These are phyloP conservation scores for Lasiosphaeria miniovina DNA, from an alignment of 495 filamentous ascomycete species.

Conservation along the genomic window DNA sequence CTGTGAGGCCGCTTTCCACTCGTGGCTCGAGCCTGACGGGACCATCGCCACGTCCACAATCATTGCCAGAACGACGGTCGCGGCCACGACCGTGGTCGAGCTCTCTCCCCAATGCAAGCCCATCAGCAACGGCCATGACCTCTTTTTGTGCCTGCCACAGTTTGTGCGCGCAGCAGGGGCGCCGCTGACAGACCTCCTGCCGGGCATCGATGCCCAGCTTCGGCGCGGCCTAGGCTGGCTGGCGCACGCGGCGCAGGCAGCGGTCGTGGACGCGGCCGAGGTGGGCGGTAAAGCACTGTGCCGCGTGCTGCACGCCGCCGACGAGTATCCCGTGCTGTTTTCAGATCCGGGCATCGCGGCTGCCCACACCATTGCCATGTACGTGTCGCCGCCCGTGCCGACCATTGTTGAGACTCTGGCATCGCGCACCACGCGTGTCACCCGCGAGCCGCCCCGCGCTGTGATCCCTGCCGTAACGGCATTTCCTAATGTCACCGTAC, in stretches of 20 bases:
- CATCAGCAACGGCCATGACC: conserved; percentile 1
- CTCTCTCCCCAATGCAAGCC: not conserved
- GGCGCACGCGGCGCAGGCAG: conserved; percentile 10
- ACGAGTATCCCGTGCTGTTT: conserved; percentile 17
- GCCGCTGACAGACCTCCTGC: conserved; percentile 13
- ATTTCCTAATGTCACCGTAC: conserved; percentile 12
- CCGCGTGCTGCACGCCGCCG: conserved; percentile 11
- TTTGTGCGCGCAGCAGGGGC: conserved; percentile 14
- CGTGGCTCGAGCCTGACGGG: conserved; percentile 15
- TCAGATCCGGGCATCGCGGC: conserved; percentile 13
- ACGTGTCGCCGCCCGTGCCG: conserved; percentile 13
- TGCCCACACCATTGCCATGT: conserved; percentile 18
- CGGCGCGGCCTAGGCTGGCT: conserved; percentile 13
- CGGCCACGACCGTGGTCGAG: not conserved
- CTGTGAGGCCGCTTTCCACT: conserved; percentile 15
- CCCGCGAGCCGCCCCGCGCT: conserved; percentile 12
- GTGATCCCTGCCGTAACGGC: conserved; percentile 14
- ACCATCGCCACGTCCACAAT: too few relatives aligned
- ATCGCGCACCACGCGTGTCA: conserved; percentile 14
- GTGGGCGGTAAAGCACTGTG: conserved; percentile 15
- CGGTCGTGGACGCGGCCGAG: conserved; percentile 16
- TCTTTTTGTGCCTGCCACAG: conserved; percentile 15
- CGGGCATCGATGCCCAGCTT: conserved; percentile 11
- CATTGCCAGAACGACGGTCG: too few relatives aligned
- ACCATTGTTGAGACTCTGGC: conserved; percentile 18